Evolutionary conservation across 2,329 filamentous ascomycete species (phyloP).

Genomic region (Mycosphaerella sp.): DNA sequence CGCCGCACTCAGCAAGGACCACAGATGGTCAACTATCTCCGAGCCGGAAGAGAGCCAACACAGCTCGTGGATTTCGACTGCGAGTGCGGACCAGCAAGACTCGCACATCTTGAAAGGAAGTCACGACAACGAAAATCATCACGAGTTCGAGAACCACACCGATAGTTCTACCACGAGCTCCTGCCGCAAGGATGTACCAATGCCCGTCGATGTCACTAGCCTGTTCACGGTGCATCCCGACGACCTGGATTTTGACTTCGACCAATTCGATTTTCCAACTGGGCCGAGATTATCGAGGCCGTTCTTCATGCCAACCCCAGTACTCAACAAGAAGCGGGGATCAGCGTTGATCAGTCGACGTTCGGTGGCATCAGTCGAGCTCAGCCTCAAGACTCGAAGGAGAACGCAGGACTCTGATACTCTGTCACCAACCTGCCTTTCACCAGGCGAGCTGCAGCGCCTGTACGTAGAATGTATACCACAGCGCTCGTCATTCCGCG

Average conservation of each 20-base stretch:
- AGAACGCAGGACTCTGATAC: conserved; percentile 7
- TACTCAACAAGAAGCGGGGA: background rate
- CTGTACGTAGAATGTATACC: conserved; percentile 2
- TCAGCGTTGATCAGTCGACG: conserved; percentile 5
- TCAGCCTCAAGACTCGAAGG: conserved; percentile 1
- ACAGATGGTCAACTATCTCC: background rate
- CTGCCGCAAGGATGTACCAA: background rate
- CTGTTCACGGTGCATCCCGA: conserved; percentile 4
- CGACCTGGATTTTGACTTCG: conserved; percentile 1
- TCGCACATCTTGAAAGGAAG: background rate
- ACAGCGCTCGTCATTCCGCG: background rate
- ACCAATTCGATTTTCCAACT: conserved; percentile 2
- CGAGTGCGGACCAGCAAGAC: conserved; percentile 1
- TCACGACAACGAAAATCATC: background rate
- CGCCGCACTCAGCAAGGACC: conserved; percentile 3
- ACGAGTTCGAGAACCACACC: background rate
- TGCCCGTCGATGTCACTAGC: background rate
- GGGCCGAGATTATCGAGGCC: conserved; percentile 1
- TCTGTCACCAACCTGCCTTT: conserved; percentile 6
- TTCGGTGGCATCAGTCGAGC: conserved; percentile 2
- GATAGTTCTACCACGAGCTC: background rate
- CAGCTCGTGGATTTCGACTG: background rate
- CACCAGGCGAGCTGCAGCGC: conserved; percentile 1
- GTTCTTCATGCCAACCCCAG: conserved; percentile 3
- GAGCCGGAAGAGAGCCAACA: background rate